A percentile compares a stretch with the other conserved stretches of the same genome.
Conservation (phyloP, 306 rosid genomes). For the Vigna radiata region DNA sequence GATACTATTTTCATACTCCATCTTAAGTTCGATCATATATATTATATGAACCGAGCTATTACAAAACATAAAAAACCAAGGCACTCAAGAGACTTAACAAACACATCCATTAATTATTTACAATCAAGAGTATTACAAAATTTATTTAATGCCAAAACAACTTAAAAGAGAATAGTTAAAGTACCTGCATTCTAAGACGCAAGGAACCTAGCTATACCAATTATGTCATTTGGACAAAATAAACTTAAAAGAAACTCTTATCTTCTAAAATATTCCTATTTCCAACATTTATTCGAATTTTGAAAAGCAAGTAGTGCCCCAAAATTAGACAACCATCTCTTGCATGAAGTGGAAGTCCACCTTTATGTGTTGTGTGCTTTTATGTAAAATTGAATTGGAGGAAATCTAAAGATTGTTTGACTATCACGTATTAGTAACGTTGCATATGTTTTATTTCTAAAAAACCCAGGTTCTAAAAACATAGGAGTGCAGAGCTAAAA, state of each 20-base stretch:
- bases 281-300: constrained; percentile 7
- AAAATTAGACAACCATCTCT: not conserved
- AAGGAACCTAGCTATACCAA: not conserved
- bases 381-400: constrained; percentile 15
- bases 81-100: constrained; percentile 6
- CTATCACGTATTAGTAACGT: not conserved
- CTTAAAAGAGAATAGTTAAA: not conserved
- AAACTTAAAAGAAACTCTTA: not conserved
- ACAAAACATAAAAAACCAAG: not conserved
- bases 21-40: not conserved
- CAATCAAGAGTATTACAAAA: not conserved
- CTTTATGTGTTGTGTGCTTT: not conserved
- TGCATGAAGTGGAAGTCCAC: not conserved
- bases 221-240: not conserved
- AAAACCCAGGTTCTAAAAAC: not conserved
- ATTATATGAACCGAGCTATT: constrained; percentile 7
- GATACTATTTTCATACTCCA: not conserved
- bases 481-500: not conserved
- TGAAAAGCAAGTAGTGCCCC: not conserved
- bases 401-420: not conserved
- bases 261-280: not conserved
- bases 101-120: not conserved
- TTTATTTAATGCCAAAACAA: constrained; percentile 10
- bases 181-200: not conserved
- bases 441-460: constrained; percentile 16